Evolutionary conservation across 2,329 filamentous ascomycete genomes (phyloP), one percentile per base, ranked within the genome.

Genomic region (Botryotinia narcissicola): DNA sequence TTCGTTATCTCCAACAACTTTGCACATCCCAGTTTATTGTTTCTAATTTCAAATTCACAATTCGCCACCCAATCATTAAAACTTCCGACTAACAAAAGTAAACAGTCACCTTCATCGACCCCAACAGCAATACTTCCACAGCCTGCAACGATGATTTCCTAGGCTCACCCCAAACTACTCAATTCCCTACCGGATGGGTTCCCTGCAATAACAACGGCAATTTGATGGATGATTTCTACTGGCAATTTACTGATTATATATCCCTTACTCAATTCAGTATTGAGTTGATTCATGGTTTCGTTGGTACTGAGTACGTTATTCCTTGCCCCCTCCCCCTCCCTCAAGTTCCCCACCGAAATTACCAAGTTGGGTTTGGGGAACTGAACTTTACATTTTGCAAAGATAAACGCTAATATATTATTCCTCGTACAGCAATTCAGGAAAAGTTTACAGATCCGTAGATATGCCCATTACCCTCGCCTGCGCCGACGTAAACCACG

Each of bases 81-180:
- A 4, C 12, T 18, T 3, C 32, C 25, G 59, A 20, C 35, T 46
- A 9, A 42, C 22, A 48, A 59, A 44, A 57, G 14, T 35, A 25
- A 71, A 54, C 25, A 80, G 79, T 80, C 76, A 37, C 57, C 67
- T 78, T 80, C 76, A 63, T 70, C 29, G 80, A 81, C 74, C 76
- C 73, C 22, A 81, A 81, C 73, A 77, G 77, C 62, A 78, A 79
- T 74, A 79, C 78, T 37, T 75, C 61, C n/a, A 77, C 76, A n/a
- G 73, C 68, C 40, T 81, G 80, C 48, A 70, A 73, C n/a, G 46
- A 73, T 14, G 73, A 74, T 35, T 81, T 77, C 77, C 73, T 61
- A 51, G 70, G 76, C 14, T 67, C 75, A 61, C 72, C 72, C 44
- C 61, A 37, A 57, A 76, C 57, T 32, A 73, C 64, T 69, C 73